These are phyloP conservation scores for Beauveria bassiana DNA, from an alignment of 2,329 filamentous ascomycete species.

Conservation along the genomic window DNA sequence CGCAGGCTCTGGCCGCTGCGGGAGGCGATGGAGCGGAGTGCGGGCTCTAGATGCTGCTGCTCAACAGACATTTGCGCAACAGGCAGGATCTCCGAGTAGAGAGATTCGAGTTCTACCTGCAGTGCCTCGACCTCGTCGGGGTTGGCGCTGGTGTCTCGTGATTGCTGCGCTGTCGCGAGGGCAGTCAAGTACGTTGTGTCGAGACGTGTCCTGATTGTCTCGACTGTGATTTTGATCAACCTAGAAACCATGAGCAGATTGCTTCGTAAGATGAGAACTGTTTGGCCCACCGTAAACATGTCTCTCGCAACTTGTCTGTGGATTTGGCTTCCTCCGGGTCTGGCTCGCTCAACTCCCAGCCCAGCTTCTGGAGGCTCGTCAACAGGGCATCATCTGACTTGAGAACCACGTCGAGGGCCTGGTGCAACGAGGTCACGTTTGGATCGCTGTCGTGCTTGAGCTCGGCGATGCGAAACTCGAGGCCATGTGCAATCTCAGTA, in stretches of 20 bases:
- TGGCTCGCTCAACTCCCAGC: constrained; percentile 49
- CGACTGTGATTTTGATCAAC: constrained; percentile 49
- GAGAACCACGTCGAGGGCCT: constrained; percentile 42
- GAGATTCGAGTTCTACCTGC: constrained; percentile 58
- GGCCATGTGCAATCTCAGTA: constrained; percentile 37
- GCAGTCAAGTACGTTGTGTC: constrained; percentile 49
- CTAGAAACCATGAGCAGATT: constrained; percentile 20
- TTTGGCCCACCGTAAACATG: constrained; percentile 40
- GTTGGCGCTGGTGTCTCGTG: constrained; percentile 19
- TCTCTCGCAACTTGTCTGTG: constrained; percentile 51
- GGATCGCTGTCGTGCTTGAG: constrained; percentile 40
- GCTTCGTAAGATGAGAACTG: not conserved
- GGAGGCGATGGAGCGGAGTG: constrained; percentile 37
- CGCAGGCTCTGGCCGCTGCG: constrained; percentile 36
- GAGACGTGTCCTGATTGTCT: constrained; percentile 44
- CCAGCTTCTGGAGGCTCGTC: constrained; percentile 57
- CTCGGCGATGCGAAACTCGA: constrained; percentile 40
- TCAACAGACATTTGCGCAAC: constrained; percentile 66
- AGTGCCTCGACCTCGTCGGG: constrained; percentile 40
- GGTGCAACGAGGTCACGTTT: constrained; percentile 36
- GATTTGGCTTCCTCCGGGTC: constrained; percentile 44
- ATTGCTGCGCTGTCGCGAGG: constrained; percentile 24
- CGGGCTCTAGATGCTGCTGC: constrained; percentile 57
- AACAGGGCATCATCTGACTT: constrained; percentile 59
- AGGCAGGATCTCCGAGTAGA: constrained; percentile 61